A percentile compares a stretch with the other conserved stretches of the same genome.
phyloP scores from a whole-genome alignment of 129 eudicot species.

The Lactuca sativa region DNA sequence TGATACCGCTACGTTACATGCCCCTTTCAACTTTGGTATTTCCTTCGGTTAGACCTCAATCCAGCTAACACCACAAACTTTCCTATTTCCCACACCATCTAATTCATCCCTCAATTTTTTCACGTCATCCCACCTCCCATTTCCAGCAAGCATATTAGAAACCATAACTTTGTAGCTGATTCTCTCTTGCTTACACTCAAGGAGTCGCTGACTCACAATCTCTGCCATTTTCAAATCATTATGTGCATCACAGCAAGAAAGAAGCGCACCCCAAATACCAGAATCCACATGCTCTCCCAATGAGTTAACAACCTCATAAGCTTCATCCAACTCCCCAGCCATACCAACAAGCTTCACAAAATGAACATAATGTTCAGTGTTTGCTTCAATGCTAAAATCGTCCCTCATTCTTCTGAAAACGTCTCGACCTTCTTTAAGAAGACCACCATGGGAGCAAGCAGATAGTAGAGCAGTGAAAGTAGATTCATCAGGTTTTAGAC shows the following conservation, averaged over 20 bases:
- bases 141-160: slow-evolving; percentile 62
- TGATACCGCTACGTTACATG: too few relatives aligned
- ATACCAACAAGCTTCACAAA: slow-evolving; percentile 82
- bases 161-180: slow-evolving; percentile 51
- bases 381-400: slow-evolving; percentile 55
- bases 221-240: slow-evolving; percentile 53
- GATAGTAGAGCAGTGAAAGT: slow-evolving; percentile 67
- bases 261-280: slow-evolving; percentile 82
- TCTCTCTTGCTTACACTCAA: slow-evolving; percentile 21
- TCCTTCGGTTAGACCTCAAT: slow-evolving; percentile 16
- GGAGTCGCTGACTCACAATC: slow-evolving; percentile 38
- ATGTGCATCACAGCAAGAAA: slow-evolving; percentile 67
- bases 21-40: too few relatives aligned
- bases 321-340: slow-evolving; percentile 72
- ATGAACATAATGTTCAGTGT: slow-evolving; percentile 66
- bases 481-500: slow-evolving; percentile 60
- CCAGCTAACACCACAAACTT: slow-evolving; percentile 71
- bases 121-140: slow-evolving; percentile 81
- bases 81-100: slow-evolving; percentile 33
- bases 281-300: slow-evolving; percentile 54
- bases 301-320: slow-evolving; percentile 52
- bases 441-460: slow-evolving; percentile 79
- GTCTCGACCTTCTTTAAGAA: slow-evolving; percentile 58
- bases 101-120: slow-evolving; percentile 51
- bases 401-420: slow-evolving; percentile 52